Evolutionary conservation across 208 protist genomes (phyloP).

Genomic region (Paratrypanosoma confusum): DNA sequence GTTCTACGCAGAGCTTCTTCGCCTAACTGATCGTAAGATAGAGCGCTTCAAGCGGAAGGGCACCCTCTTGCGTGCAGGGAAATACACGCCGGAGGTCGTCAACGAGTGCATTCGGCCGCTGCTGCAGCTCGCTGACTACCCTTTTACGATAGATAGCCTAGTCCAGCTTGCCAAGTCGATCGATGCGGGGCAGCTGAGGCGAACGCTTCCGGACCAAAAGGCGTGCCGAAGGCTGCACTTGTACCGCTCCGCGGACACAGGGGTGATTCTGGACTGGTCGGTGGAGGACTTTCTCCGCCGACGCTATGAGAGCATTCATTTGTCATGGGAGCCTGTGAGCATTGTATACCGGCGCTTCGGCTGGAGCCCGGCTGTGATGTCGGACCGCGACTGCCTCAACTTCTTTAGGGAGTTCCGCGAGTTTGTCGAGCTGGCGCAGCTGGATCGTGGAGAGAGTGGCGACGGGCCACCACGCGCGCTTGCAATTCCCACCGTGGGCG

Average conservation of each 20-base stretch:
- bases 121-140: slow-evolving; percentile 79
- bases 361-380: slow-evolving; percentile 60
- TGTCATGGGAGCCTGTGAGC: slow-evolving; percentile 83
- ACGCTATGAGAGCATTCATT: slow-evolving; percentile 84
- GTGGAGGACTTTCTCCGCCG: slow-evolving; percentile 81
- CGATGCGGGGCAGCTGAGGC: slow-evolving; percentile 44
- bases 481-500: no score
- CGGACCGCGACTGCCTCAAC: slow-evolving; percentile 64
- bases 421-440: slow-evolving; percentile 70
- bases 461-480: slow-evolving; percentile 34
- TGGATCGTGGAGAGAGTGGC: slow-evolving; percentile 33
- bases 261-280: slow-evolving; percentile 79
- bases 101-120: slow-evolving; percentile 75
- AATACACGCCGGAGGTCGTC: slow-evolving; percentile 53
- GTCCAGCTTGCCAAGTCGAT: slow-evolving; percentile 45
- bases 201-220: slow-evolving; percentile 39
- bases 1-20: slow-evolving; percentile 68
- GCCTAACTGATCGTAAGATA: slow-evolving; percentile 63
- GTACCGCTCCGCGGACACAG: slow-evolving; percentile 67
- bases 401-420: slow-evolving; percentile 73
- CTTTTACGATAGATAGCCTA: slow-evolving; percentile 61
- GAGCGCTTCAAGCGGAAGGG: slow-evolving; percentile 54
- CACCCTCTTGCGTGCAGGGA: slow-evolving; percentile 22
- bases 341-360: slow-evolving; percentile 69
- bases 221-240: slow-evolving; percentile 58